phyloP scores from a whole-genome alignment of 2,329 filamentous ascomycete genomes.

The Phialophora macrospora region DNA sequence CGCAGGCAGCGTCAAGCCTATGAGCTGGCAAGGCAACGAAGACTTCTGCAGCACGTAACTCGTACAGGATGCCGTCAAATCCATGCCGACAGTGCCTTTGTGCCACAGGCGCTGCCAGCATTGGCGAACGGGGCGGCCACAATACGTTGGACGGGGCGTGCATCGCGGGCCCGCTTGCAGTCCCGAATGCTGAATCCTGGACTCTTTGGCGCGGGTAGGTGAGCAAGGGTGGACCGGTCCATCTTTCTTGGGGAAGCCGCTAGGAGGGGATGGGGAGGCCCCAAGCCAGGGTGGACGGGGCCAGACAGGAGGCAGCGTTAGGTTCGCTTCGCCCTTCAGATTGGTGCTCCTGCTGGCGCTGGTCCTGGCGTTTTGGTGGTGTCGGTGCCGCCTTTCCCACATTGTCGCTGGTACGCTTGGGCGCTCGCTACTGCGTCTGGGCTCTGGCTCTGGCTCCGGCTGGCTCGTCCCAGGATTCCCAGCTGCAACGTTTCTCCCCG shows the following conservation, averaged over 20 bases:
- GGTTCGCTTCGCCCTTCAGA: conserved; percentile 12
- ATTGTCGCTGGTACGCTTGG: conserved; percentile 8
- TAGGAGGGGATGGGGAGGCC: not conserved
- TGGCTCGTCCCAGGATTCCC: conserved; percentile 1
- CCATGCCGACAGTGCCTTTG: conserved; percentile 9
- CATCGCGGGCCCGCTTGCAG: conserved; percentile 10
- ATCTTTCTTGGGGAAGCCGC: conserved; percentile 5
- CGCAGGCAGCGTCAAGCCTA: not conserved
- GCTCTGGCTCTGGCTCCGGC: not conserved
- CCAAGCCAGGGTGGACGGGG: not conserved
- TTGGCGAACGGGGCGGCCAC: not conserved
- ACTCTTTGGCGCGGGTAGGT: conserved; percentile 1
- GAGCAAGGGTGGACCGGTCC: not conserved
- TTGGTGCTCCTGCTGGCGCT: conserved; percentile 17
- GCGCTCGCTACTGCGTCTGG: not conserved
- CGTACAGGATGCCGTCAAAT: conserved; percentile 7
- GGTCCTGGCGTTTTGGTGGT: conserved; percentile 11
- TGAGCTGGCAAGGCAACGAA: not conserved
- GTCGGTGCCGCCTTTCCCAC: conserved; percentile 19
- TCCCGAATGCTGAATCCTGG: conserved; percentile 8
- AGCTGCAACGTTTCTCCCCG: conserved; percentile 12
- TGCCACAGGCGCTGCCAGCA: conserved; percentile 8
- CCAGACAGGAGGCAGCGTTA: conserved; percentile 17
- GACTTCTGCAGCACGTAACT: conserved; percentile 16
- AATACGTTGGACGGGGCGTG: conserved; percentile 1